Conservation (phyloP, 2,329 filamentous ascomycete genomes). For the Scedosporium boydii region DNA sequence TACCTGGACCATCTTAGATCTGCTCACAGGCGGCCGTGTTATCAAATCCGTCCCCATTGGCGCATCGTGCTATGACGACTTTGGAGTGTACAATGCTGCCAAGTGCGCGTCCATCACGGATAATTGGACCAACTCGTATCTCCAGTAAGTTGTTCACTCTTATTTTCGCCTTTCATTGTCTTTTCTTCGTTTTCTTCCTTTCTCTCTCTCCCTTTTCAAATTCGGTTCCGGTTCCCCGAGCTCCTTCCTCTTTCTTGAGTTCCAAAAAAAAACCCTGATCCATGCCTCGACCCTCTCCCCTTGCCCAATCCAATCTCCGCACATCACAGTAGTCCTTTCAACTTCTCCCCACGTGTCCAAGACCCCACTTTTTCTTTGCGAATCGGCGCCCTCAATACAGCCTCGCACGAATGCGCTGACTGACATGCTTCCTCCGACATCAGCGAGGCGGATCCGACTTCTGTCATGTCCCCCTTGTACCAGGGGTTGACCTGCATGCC, state of each 20-base stretch:
- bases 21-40: constrained; percentile 37
- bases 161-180: not conserved
- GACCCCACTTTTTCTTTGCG: too few relatives aligned
- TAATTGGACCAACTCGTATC: not conserved
- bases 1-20: constrained; percentile 41
- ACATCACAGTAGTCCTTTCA: too few relatives aligned
- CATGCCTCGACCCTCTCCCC: too few relatives aligned
- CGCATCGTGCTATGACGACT: constrained; percentile 20
- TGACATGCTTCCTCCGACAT: constrained; percentile 14
- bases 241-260: too few relatives aligned
- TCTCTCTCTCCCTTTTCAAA: not conserved
- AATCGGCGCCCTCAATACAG: not conserved
- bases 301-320: too few relatives aligned
- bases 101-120: constrained; percentile 19
- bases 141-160: not conserved
- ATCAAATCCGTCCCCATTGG: constrained; percentile 37
- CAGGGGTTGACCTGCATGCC: constrained; percentile 28
- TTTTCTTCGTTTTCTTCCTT: not conserved
- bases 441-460: constrained; percentile 22
- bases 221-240: too few relatives aligned
- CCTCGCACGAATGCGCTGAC: not conserved
- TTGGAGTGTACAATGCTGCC: constrained; percentile 18
- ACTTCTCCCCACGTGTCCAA: too few relatives aligned
- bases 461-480: constrained; percentile 28
- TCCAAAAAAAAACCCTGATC: too few relatives aligned